phyloP scores from a whole-genome alignment of 345 rosid species.

The Bruguiera sexangula region DNA sequence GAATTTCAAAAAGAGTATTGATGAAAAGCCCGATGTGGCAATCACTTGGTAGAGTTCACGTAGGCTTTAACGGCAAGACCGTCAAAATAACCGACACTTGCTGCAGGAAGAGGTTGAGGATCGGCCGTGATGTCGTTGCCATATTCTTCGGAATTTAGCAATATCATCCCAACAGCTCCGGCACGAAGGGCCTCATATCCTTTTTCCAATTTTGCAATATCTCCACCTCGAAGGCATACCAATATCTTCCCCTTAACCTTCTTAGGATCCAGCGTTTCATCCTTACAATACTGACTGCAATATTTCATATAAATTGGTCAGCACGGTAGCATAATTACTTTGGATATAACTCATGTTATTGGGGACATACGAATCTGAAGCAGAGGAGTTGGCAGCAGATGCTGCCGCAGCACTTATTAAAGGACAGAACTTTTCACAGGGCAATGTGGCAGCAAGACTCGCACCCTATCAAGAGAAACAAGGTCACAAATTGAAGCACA shows the following conservation, averaged over 20 bases:
- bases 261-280: conserved; percentile 43
- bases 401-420: conserved; percentile 13
- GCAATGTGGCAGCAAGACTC: conserved; percentile 19
- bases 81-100: conserved; percentile 36
- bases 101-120: conserved; percentile 45
- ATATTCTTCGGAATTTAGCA: conserved; percentile 28
- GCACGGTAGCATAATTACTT: not conserved
- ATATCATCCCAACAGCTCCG: conserved; percentile 56
- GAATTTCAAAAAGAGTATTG: not conserved
- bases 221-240: conserved; percentile 36
- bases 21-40: not conserved
- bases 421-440: conserved; percentile 16
- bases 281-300: conserved; percentile 13
- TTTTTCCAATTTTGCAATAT: conserved; percentile 24
- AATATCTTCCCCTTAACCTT: conserved; percentile 65
- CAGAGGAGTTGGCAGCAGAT: conserved; percentile 2
- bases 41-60: conserved; percentile 44
- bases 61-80: conserved; percentile 36
- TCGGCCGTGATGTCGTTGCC: conserved; percentile 33
- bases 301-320: not conserved
- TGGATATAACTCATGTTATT: not conserved
- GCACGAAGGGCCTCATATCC: conserved; percentile 35
- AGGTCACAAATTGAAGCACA: not conserved
- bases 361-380: conserved; percentile 12
- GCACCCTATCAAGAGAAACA: conserved; percentile 6